A percentile compares a stretch with the other conserved stretches of the same genome.
Evolutionary conservation across 305 asterid species (phyloP).

Genomic region (Vinca major): DNA sequence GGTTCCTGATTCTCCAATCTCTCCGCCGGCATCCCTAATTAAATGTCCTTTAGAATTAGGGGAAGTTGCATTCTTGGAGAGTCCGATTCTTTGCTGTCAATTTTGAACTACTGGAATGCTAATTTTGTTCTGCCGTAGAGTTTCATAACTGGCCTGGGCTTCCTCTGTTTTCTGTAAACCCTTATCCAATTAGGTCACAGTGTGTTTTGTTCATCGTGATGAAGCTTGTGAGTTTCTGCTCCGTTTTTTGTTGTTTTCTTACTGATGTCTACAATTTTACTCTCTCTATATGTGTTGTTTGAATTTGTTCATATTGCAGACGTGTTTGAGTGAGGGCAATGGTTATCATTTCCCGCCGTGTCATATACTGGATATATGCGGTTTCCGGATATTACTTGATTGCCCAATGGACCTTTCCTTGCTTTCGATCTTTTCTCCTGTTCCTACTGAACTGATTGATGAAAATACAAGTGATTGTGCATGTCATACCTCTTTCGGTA

Average conservation of each 20-base stretch:
- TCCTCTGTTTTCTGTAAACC: too few relatives aligned
- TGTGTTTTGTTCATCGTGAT: not conserved
- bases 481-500: constrained; percentile 18
- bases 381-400: constrained; percentile 61
- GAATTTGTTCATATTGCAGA: constrained; percentile 31
- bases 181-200: too few relatives aligned
- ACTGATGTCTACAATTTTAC: not conserved
- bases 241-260: not conserved
- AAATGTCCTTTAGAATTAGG: too few relatives aligned
- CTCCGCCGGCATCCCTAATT: too few relatives aligned
- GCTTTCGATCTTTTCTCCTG: constrained; percentile 55
- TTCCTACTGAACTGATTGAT: constrained; percentile 26
- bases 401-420: constrained; percentile 84
- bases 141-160: too few relatives aligned
- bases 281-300: not conserved
- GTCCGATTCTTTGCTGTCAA: too few relatives aligned
- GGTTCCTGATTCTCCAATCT: too few relatives aligned
- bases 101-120: too few relatives aligned
- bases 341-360: constrained; percentile 81
- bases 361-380: constrained; percentile 55
- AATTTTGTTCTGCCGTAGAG: too few relatives aligned
- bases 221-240: constrained; percentile 18
- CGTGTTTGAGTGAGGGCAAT: constrained; percentile 76
- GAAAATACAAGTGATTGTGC: constrained; percentile 12
- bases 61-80: too few relatives aligned